These are phyloP conservation scores for Choanephora cucurbitarum DNA, from an alignment of 371 early-diverging fungal genomes.

Conservation along the genomic window DNA sequence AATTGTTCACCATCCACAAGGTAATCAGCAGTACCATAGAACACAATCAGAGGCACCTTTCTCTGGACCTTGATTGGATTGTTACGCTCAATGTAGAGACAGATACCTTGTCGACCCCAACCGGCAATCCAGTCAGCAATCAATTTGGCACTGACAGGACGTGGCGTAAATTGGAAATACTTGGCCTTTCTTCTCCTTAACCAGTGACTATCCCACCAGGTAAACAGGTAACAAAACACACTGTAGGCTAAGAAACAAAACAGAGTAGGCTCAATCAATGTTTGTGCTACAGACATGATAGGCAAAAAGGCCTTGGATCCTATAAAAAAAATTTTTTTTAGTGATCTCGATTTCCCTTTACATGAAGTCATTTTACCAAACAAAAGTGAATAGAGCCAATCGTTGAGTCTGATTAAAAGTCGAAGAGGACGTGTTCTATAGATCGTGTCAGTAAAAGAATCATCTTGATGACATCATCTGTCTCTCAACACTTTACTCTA, in stretches of 20 bases:
- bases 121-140: conserved; percentile 55
- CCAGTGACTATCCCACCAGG: conserved; percentile 66
- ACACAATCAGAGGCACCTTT: conserved; percentile 45
- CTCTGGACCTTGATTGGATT: background rate
- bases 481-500: conserved; percentile 27
- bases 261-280: conserved; percentile 22
- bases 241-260: conserved; percentile 48
- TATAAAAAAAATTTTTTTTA: conserved; percentile 5
- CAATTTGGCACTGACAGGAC: conserved; percentile 49
- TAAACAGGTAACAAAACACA: conserved; percentile 60
- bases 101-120: conserved; percentile 50
- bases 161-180: conserved; percentile 64
- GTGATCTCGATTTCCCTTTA: background rate
- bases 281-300: conserved; percentile 49
- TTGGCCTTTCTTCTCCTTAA: conserved; percentile 44
- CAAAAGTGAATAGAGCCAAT: conserved; percentile 26
- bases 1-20: conserved; percentile 54
- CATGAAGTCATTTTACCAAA: conserved; percentile 31
- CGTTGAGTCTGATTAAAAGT: conserved; percentile 30
- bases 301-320: conserved; percentile 50
- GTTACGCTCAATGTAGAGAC: conserved; percentile 26
- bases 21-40: conserved; percentile 56
- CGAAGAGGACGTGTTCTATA: conserved; percentile 33
- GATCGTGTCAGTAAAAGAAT: conserved; percentile 3
- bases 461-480: conserved; percentile 4